Percentiles rank a stretch among this genome's conserved stretches.
phyloP scores from a whole-genome alignment of 75 land plant species.

The Picea sitchensis region DNA sequence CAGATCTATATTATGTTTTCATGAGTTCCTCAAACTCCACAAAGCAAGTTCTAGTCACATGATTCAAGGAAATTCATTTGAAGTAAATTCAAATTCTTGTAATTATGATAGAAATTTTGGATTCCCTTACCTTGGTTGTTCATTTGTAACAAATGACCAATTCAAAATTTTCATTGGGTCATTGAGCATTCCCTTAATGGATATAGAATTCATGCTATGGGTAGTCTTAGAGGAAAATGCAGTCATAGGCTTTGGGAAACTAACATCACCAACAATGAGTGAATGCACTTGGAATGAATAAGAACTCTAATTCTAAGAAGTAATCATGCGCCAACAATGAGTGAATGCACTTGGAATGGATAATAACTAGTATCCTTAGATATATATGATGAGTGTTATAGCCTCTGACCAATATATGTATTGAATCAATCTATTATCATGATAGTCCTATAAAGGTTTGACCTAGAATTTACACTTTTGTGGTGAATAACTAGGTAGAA shows the following conservation, averaged over 20 bases:
- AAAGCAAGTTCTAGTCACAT: not conserved
- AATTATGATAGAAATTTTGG: not conserved
- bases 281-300: too few relatives aligned
- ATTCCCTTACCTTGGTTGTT: conserved; percentile 67
- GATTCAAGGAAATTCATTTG: not conserved
- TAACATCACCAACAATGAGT: conserved; percentile 93
- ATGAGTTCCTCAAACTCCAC: not conserved
- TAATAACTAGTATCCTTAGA: too few relatives aligned
- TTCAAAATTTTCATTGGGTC: conserved; percentile 89
- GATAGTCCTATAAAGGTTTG: too few relatives aligned
- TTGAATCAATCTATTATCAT: too few relatives aligned
- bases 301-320: too few relatives aligned
- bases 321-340: too few relatives aligned
- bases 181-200: conserved; percentile 95
- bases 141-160: conserved; percentile 90
- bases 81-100: not conserved
- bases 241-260: conserved; percentile 90
- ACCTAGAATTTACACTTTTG: too few relatives aligned
- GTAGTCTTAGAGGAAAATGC: conserved; percentile 80
- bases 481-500: too few relatives aligned
- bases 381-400: too few relatives aligned
- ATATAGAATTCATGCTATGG: conserved; percentile 76
- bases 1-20: conserved; percentile 24
- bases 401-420: too few relatives aligned
- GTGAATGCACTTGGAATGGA: too few relatives aligned